phyloP scores from a whole-genome alignment of 371 early-diverging fungal genomes.

The Mucor mucedo region DNA sequence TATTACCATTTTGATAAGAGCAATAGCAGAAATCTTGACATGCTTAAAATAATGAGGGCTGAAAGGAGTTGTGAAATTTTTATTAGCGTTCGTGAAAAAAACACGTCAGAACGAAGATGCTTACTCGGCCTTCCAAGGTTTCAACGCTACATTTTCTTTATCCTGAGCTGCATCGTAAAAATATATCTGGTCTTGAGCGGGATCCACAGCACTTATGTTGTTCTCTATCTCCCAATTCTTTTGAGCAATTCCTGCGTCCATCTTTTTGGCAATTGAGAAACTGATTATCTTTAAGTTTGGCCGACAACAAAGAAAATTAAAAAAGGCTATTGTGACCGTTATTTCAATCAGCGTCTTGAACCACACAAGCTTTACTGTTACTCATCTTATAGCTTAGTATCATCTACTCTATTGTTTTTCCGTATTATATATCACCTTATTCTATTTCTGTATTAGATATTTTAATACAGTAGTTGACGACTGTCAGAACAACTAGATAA shows the following conservation, averaged over 20 bases:
- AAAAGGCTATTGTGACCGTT: too few species aligned
- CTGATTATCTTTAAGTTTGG: too few species aligned
- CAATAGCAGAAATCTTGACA: constrained; percentile 93
- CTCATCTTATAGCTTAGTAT: too few species aligned
- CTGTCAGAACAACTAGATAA: too few species aligned
- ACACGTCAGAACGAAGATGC: constrained; percentile 3
- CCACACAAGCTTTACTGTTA: too few species aligned
- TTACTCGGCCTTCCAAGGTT: constrained; percentile 87
- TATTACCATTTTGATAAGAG: constrained; percentile 94
- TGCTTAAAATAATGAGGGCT: constrained; percentile 90
- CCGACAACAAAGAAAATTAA: too few species aligned
- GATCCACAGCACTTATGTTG: constrained; percentile 74
- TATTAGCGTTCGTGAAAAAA: not conserved
- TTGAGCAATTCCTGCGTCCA: constrained; percentile 66
- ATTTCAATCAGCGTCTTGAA: too few species aligned
- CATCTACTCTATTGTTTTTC: too few species aligned
- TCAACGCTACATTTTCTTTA: constrained; percentile 62
- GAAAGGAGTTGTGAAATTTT: constrained; percentile 1
- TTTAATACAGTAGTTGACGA: too few species aligned
- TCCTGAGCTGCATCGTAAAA: constrained; percentile 68
- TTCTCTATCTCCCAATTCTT: constrained; percentile 90
- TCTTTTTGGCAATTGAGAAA: constrained; percentile 10
- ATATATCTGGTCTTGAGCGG: constrained; percentile 76
- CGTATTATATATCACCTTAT: too few species aligned
- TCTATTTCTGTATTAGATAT: too few species aligned